phyloP scores from a whole-genome alignment of 192 early-diverging fungal species.

The Spizellomyces punctatus region DNA sequence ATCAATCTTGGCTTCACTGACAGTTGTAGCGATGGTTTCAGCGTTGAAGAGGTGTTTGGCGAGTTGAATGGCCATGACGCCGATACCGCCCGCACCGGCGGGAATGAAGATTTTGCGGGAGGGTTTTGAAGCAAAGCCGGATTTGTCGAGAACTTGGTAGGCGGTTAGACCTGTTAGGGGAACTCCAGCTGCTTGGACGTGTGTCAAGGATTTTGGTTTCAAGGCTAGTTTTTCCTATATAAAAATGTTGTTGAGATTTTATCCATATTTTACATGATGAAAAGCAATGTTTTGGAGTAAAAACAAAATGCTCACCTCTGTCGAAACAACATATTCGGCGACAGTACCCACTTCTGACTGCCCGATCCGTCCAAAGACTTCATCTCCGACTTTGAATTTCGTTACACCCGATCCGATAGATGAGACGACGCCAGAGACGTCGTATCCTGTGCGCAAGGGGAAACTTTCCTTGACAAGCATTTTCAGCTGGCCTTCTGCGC shows the following conservation, averaged over 20 bases:
- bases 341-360: slow-evolving; percentile 36
- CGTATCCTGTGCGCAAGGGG: slow-evolving; percentile 56
- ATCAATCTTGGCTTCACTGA: slow-evolving; percentile 47
- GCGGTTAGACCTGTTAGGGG: slow-evolving; percentile 60
- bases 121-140: slow-evolving; percentile 8
- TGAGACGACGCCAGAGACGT: slow-evolving; percentile 53
- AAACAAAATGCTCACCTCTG: slow-evolving; percentile 2
- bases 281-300: background rate
- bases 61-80: slow-evolving; percentile 53
- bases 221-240: slow-evolving; percentile 28
- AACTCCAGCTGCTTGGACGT: slow-evolving; percentile 49
- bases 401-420: slow-evolving; percentile 37
- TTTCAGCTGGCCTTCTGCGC: slow-evolving; percentile 44
- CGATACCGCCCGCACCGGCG: slow-evolving; percentile 61
- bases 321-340: slow-evolving; percentile 21
- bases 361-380: slow-evolving; percentile 42
- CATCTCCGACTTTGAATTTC: slow-evolving; percentile 51
- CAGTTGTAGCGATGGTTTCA: slow-evolving; percentile 52
- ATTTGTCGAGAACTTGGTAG: slow-evolving; percentile 20
- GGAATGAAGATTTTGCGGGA: slow-evolving; percentile 47
- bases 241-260: background rate
- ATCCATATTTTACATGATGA: background rate
- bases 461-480: slow-evolving; percentile 21
- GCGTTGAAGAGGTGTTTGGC: slow-evolving; percentile 47
- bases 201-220: slow-evolving; percentile 40